A percentile compares a stretch with the other conserved stretches of the same genome.
These are phyloP conservation scores for Russula abietina DNA, from an alignment of 768 basidiomycete genomes.

Conservation along the genomic window DNA sequence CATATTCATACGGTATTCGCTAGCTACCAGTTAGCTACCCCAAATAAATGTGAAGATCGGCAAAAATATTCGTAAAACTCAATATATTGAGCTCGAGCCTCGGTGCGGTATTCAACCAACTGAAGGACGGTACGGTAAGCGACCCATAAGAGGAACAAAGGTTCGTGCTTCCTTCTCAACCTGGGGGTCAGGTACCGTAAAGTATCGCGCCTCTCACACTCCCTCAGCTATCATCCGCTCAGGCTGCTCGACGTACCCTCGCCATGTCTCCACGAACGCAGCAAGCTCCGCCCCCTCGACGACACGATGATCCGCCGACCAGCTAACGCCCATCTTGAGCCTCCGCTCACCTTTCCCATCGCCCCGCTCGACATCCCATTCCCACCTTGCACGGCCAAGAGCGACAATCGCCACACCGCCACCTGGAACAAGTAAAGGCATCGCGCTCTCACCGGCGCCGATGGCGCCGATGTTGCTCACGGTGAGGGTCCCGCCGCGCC, in stretches of 20 bases:
- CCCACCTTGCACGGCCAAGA: constrained; percentile 72
- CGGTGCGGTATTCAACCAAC: background rate
- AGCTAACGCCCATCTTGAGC: constrained; percentile 61
- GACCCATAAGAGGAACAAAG: background rate
- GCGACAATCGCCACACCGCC: constrained; percentile 85
- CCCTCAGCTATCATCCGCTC: constrained; percentile 56
- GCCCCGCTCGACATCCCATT: constrained; percentile 57
- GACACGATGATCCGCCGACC: constrained; percentile 83
- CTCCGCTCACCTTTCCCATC: constrained; percentile 46
- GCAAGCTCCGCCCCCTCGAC: constrained; percentile 87
- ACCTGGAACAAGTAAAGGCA: constrained; percentile 72
- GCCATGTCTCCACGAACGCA: constrained; percentile 84
- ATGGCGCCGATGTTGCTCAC: constrained; percentile 79
- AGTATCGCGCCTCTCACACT: too few species aligned
- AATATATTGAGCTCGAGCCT: background rate
- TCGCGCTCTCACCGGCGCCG: constrained; percentile 64
- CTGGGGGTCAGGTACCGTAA: background rate
- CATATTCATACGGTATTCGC: too few species aligned
- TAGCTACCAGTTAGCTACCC: background rate
- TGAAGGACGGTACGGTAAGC: too few species aligned
- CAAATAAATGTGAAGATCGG: background rate
- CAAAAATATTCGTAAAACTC: background rate
- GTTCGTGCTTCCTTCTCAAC: background rate
- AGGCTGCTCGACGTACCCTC: constrained; percentile 71
- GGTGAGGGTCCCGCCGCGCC: constrained; percentile 69